Percentiles rank a stretch among this genome's conserved stretches.
These are phyloP conservation scores for Geopyxis carbonaria DNA, from an alignment of 495 filamentous ascomycete species.

Conservation along the genomic window DNA sequence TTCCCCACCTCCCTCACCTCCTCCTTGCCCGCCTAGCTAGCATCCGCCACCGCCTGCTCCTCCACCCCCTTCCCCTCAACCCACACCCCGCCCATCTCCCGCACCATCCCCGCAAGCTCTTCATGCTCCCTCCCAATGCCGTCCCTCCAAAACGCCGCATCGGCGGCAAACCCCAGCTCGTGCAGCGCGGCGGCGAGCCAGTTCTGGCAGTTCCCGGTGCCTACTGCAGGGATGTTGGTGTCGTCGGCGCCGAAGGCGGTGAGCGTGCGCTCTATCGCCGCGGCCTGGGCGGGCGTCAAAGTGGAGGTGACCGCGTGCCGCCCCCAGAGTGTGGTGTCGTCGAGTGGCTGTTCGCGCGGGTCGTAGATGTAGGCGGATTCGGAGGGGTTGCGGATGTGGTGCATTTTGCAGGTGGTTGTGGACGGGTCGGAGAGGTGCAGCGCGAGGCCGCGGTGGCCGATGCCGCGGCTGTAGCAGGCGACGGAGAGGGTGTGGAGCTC, in stretches of 20 bases:
- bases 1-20: not conserved
- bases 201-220: not conserved
- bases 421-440: constrained; percentile 9
- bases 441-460: constrained; percentile 15
- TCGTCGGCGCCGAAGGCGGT: not conserved
- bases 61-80: not conserved
- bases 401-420: constrained; percentile 16
- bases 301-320: constrained; percentile 13
- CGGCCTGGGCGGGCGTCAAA: not conserved
- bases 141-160: not conserved
- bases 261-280: not conserved
- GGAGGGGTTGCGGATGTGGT: constrained; percentile 19
- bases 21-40: not conserved
- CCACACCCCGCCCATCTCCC: not conserved
- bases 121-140: not conserved
- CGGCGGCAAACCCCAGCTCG: not conserved
- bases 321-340: constrained; percentile 17
- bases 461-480: constrained; percentile 21
- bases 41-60: not conserved
- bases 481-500: too few relatives aligned
- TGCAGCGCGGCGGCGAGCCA: not conserved
- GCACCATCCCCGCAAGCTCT: not conserved
- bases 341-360: constrained; percentile 18
- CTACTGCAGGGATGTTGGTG: too few relatives aligned
- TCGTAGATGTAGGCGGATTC: constrained; percentile 20